A percentile compares a stretch with the other conserved stretches of the same genome.
Evolutionary conservation across 148 eudicot genomes (phyloP).

Genomic region (Beta vulgaris): DNA sequence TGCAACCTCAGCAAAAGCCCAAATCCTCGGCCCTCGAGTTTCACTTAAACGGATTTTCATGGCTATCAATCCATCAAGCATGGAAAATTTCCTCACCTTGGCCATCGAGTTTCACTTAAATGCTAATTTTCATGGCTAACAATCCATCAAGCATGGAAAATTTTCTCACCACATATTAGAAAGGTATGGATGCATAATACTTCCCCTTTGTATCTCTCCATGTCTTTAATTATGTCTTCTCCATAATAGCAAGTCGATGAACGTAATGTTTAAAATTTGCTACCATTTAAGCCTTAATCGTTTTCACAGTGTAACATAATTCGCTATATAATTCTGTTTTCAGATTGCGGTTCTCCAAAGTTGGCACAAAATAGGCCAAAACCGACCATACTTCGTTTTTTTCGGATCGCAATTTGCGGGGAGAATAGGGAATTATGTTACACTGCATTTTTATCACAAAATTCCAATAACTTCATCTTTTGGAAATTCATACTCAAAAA

Average conservation of each 20-base stretch:
- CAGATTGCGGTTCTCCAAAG: no score
- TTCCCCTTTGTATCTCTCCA: neutral
- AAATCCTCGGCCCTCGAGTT: neutral
- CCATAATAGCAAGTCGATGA: neutral
- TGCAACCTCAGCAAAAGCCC: neutral
- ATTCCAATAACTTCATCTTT: neutral
- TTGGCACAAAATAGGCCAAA: no score
- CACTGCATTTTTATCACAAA: neutral
- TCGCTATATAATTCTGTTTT: no score
- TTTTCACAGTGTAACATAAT: no score
- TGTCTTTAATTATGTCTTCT: neutral
- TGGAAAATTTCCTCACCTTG: neutral
- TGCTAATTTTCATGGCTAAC: neutral
- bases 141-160: neutral
- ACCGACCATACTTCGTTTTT: no score
- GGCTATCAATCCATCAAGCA: neutral
- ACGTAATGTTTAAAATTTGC: neutral
- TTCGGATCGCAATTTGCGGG: no score
- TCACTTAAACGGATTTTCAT: neutral
- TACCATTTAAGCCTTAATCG: neutral
- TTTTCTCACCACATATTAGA: neutral
- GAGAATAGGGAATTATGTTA: no score
- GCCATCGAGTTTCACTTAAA: neutral
- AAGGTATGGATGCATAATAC: neutral
- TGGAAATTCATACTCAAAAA: neutral